These are phyloP conservation scores for Gnaphalium uliginosum DNA, from an alignment of 129 eudicot species.

Conservation along the genomic window DNA sequence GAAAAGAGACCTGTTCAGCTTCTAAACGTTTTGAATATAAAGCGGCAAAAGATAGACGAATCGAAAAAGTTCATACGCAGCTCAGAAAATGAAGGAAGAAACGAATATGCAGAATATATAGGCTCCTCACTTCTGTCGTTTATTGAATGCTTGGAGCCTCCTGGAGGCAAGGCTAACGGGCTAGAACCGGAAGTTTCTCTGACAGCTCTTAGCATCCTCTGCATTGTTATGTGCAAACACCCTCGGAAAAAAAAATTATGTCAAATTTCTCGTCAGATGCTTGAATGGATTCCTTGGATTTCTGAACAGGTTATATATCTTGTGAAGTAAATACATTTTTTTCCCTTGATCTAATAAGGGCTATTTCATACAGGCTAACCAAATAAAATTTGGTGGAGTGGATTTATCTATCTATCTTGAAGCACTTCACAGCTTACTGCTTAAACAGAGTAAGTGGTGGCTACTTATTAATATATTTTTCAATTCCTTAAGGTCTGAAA, in stretches of 20 bases:
- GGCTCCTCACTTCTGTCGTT: slow-evolving; percentile 48
- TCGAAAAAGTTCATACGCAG: slow-evolving; percentile 15
- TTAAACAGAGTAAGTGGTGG: slow-evolving; percentile 53
- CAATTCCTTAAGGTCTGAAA: slow-evolving; percentile 5
- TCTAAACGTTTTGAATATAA: slow-evolving; percentile 33
- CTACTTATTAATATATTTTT: background rate
- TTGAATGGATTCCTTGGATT: slow-evolving; percentile 84
- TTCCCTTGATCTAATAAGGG: slow-evolving; percentile 25
- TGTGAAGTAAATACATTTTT: slow-evolving; percentile 16
- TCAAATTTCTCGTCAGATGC: slow-evolving; percentile 46
- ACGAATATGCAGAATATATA: slow-evolving; percentile 55
- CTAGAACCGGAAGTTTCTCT: slow-evolving; percentile 56
- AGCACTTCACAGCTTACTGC: slow-evolving; percentile 71
- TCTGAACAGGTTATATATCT: slow-evolving; percentile 61
- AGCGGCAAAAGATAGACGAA: slow-evolving; percentile 61
- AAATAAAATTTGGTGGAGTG: slow-evolving; percentile 33
- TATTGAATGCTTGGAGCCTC: slow-evolving; percentile 64
- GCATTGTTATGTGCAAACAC: slow-evolving; percentile 56
- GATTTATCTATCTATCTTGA: slow-evolving; percentile 68
- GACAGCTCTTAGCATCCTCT: slow-evolving; percentile 77
- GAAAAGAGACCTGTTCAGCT: slow-evolving; percentile 59
- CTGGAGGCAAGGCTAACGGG: slow-evolving; percentile 37
- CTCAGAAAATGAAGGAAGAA: slow-evolving; percentile 33
- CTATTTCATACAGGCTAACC: slow-evolving; percentile 52
- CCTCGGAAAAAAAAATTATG: slow-evolving; percentile 41